These are phyloP conservation scores for Aphanomyces invadans DNA, from an alignment of 352 stramenopile genomes.

Conservation along the genomic window DNA sequence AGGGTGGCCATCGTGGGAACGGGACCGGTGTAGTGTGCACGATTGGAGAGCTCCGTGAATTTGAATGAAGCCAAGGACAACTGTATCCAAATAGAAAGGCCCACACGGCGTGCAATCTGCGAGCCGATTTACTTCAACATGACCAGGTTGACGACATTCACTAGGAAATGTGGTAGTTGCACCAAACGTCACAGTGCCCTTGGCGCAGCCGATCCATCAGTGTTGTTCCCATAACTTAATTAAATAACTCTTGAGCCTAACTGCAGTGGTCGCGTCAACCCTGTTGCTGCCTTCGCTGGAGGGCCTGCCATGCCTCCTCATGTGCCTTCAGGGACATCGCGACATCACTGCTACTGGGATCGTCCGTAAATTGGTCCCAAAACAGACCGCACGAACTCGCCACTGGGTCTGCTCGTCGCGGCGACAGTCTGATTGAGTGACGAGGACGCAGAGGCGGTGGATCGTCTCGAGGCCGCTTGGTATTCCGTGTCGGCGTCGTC, in stretches of 20 bases:
- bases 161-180: too few relatives aligned
- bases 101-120: too few relatives aligned
- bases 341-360: not conserved
- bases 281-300: not conserved
- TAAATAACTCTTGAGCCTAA: not conserved
- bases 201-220: too few relatives aligned
- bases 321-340: not conserved
- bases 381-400: not conserved
- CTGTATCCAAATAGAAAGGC: too few relatives aligned
- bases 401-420: not conserved
- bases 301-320: not conserved
- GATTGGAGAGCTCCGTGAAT: too few relatives aligned
- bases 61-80: too few relatives aligned
- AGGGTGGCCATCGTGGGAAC: too few relatives aligned
- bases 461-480: not conserved
- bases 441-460: not conserved
- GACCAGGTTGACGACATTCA: too few relatives aligned
- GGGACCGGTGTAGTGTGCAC: too few relatives aligned
- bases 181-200: too few relatives aligned
- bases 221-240: not conserved
- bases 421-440: not conserved
- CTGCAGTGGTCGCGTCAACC: not conserved
- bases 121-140: too few relatives aligned
- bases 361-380: not conserved
- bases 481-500: not conserved